Evolutionary conservation across 2,329 filamentous ascomycete genomes (phyloP).

Genomic region (Hypoxylon sp.): DNA sequence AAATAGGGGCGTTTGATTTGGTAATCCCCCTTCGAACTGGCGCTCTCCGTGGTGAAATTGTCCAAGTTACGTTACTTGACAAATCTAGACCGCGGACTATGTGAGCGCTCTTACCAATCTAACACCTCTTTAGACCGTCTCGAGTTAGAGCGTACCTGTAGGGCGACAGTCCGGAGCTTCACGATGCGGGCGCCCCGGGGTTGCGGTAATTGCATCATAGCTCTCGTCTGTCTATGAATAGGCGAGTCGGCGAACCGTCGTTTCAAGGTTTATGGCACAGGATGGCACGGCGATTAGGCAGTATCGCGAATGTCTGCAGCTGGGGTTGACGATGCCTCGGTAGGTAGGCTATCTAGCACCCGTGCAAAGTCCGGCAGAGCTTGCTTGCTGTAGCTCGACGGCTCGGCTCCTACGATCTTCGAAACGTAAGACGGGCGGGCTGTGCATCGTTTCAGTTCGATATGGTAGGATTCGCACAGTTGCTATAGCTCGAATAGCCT

Average conservation of each 20-base stretch:
- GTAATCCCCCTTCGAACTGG: background rate
- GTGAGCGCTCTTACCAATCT: too few relatives aligned
- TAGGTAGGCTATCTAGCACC: constrained; percentile 14
- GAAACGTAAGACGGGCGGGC: constrained; percentile 11
- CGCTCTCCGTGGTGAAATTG: background rate
- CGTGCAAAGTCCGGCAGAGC: background rate
- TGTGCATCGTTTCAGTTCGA: constrained; percentile 2
- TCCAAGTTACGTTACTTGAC: background rate
- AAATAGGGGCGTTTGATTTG: background rate
- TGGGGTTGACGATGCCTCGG: too few relatives aligned
- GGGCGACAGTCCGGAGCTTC: too few relatives aligned
- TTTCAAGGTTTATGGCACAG: too few relatives aligned
- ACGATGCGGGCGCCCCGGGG: background rate
- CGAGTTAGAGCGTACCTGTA: too few relatives aligned
- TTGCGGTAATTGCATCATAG: background rate
- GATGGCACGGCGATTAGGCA: too few relatives aligned
- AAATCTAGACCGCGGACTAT: too few relatives aligned
- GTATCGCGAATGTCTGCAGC: too few relatives aligned
- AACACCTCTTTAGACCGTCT: too few relatives aligned
- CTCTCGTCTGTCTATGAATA: background rate
- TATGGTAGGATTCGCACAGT: too few relatives aligned
- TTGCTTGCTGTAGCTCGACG: background rate
- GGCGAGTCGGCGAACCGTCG: background rate
- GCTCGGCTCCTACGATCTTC: background rate
- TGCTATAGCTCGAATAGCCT: constrained; percentile 5